These are phyloP conservation scores for Gossypium australe DNA, from an alignment of 345 rosid genomes.

Conservation along the genomic window DNA sequence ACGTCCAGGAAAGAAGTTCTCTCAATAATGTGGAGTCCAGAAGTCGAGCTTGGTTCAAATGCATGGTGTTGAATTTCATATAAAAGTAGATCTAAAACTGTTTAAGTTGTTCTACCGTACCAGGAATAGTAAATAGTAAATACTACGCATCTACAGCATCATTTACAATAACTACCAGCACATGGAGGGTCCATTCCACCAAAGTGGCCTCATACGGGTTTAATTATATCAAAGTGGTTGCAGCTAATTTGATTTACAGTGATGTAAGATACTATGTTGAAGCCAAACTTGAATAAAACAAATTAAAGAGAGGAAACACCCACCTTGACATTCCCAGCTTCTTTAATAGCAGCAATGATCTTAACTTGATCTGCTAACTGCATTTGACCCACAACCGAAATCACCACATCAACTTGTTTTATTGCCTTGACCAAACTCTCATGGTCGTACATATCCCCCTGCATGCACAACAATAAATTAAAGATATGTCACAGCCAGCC, in stretches of 20 bases:
- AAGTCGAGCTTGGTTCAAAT: too few relatives aligned
- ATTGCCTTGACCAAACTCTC: slow-evolving; percentile 68
- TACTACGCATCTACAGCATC: too few relatives aligned
- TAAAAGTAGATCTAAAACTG: not conserved
- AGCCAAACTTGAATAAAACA: too few relatives aligned
- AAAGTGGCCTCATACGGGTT: too few relatives aligned
- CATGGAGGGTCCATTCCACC: too few relatives aligned
- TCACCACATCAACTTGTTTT: slow-evolving; percentile 77
- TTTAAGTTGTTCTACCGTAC: not conserved
- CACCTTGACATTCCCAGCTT: slow-evolving; percentile 85
- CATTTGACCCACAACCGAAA: slow-evolving; percentile 48
- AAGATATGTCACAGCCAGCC: not conserved
- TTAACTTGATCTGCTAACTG: slow-evolving; percentile 63
- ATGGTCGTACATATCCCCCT: slow-evolving; percentile 62
- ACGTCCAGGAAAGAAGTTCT: too few relatives aligned
- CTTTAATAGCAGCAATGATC: slow-evolving; percentile 75
- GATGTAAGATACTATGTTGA: not conserved
- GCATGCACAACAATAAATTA: not conserved
- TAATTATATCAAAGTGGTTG: too few relatives aligned
- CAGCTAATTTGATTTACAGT: not conserved
- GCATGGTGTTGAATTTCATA: not conserved
- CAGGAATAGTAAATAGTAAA: not conserved
- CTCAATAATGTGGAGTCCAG: too few relatives aligned
- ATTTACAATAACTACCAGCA: too few relatives aligned
- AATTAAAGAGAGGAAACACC: not conserved